Evolutionary conservation across 352 stramenopile species (phyloP), one percentile per base, ranked within the genome.

Genomic region (Phytophthora europaea): DNA sequence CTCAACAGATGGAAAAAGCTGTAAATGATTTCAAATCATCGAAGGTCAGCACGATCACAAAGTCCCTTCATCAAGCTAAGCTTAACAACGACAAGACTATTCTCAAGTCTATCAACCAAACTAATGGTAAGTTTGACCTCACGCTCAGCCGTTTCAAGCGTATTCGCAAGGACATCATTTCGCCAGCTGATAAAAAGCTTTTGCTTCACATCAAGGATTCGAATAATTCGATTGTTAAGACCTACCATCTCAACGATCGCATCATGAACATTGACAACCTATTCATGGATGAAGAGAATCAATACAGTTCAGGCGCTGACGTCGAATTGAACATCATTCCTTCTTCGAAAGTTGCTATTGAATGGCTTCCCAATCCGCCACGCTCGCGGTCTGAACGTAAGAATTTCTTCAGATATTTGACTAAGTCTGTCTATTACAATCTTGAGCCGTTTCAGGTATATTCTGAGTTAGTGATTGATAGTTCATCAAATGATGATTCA

Each of bases 371-470:
- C 38, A 72, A 72, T 60, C 70, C 70, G 23, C 43, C 50, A n/a
- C 58, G 53, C 31, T 76, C 70, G 28, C 12, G 36, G 16, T 72
- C 62, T 31, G 70, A 55, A 31, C 63, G 70, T 18, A 76, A 76
- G 38, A 72, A 76, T 38, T 72, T 76, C 63, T 76, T 76, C 60
- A n/a, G 70, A 31, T 72, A 76, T 76, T 33, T 68, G 45, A 72
- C 63, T 33, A 76, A 76, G 34, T 26, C 56, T 34, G 13, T 13
- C 34, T 31, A 76, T 47, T 72, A 72, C 23, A 34, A 68, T 61
- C 58, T 76, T 55, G 58, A 67, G 47, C 36, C 60, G 56, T 75
- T 72, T 55, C 61, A 76, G 38, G 70, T 76, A 1, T 76, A 72
- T 60, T 64, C 48, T 40, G 40, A 64, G 28, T 28, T 53, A 60